Evolutionary conservation across 768 basidiomycete species (phyloP), one percentile per base, ranked within the genome.

Genomic region (Naematelia aurantialba): DNA sequence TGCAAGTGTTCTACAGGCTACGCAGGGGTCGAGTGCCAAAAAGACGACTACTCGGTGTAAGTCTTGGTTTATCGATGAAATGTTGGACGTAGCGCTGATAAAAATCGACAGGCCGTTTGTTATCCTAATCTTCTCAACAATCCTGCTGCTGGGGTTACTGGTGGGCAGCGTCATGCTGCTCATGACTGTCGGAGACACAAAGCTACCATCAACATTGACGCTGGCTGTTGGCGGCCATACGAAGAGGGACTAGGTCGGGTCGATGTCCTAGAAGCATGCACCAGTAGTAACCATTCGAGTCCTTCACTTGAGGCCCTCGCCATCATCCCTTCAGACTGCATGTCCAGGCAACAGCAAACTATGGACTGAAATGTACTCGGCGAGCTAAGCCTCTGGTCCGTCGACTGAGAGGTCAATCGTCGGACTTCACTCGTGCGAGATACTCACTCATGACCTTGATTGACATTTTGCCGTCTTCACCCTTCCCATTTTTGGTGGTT

Each of bases 401-500:
- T 39, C 34, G 34, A 39, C 34, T 39, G 17, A 39, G n/a, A 39
- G 8, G 8, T 39, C 34, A 39, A 17, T 39, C 34, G 17, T 8
- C 17, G 17, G 34, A 39, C 34, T 17, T 39, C 8, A 17, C 8
- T 39, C 8, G 34, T 17, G 17, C 8, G 34, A 17, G 34, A 39
- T 8, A 39, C 34, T 39, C 34, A 39, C 34, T 64, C 53, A 64
- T 44, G 11, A 62, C 52, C 39, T 62, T 58, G 49, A 58, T 62
- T 14, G 54, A 47, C 27, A 45, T 24, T 75, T 85, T 89, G 45
- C 91, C 92, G 70, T 94, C 89, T 49, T 83, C 80, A 49, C 90
- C 86, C 81, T 86, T 89, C 22, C 91, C 89, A 19, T 79, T 74
- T 54, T 84, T 83, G 39, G 87, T 93, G 10, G 86, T 84, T 56